Percentiles rank a stretch among this genome's conserved stretches.
These are phyloP conservation scores for Solanum virginianum DNA, from an alignment of 257 asterid species.

Conservation along the genomic window DNA sequence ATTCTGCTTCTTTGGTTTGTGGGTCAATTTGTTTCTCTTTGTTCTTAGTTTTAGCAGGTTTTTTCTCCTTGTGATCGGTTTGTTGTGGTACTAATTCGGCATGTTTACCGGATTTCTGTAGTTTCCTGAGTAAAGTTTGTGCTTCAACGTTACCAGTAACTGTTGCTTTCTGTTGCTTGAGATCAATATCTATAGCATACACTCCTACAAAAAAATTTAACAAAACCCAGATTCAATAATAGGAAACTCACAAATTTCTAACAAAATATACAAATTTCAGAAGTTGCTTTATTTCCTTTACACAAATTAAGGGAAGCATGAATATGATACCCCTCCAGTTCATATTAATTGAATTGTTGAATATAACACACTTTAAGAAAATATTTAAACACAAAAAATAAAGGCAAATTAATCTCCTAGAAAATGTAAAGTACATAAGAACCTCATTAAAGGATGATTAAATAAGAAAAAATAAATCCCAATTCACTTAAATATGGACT, in stretches of 20 bases:
- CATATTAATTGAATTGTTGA: too few species aligned
- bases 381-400: too few species aligned
- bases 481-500: too few species aligned
- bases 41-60: not conserved
- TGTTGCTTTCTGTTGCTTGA: constrained; percentile 50
- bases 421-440: too few species aligned
- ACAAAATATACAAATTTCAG: not conserved
- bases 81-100: constrained; percentile 50
- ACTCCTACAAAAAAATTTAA: constrained; percentile 25
- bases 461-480: too few species aligned
- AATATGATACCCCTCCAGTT: too few species aligned
- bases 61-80: constrained; percentile 4
- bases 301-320: not conserved
- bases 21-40: constrained; percentile 8
- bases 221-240: not conserved
- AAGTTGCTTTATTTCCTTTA: too few species aligned
- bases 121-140: constrained; percentile 22
- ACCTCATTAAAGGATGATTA: too few species aligned
- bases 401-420: too few species aligned
- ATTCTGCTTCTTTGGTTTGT: not conserved
- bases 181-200: constrained; percentile 33
- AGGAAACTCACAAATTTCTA: not conserved
- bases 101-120: constrained; percentile 41
- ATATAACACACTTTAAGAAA: too few species aligned
- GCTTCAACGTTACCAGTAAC: constrained; percentile 40